These are phyloP conservation scores for Grosmannia penicillata DNA, from an alignment of 2,329 filamentous ascomycete genomes.

Conservation along the genomic window DNA sequence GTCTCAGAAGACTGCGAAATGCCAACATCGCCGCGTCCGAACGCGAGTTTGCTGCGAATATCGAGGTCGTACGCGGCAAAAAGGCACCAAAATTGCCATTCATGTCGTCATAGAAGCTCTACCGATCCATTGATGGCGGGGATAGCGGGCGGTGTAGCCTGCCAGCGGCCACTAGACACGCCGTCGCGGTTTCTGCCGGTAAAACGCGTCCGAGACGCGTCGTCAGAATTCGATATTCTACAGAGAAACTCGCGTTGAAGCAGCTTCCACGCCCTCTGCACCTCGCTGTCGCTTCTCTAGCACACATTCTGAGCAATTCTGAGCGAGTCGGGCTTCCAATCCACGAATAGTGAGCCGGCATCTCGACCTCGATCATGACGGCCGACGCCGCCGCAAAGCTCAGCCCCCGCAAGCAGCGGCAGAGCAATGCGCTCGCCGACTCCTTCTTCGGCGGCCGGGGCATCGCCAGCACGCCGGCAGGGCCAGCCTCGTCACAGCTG, in stretches of 20 bases:
- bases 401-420: slow-evolving; percentile 14
- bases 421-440: slow-evolving; percentile 18
- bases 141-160: slow-evolving; percentile 5
- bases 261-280: too few species aligned
- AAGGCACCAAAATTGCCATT: too few species aligned
- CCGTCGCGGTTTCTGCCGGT: slow-evolving; percentile 8
- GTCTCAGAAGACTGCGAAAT: slow-evolving; percentile 13
- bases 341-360: neutral
- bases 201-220: slow-evolving; percentile 9
- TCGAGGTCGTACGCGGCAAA: too few species aligned
- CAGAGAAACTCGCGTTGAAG: too few species aligned
- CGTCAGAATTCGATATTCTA: too few species aligned
- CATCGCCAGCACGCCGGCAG: slow-evolving; percentile 12
- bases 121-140: slow-evolving; percentile 3
- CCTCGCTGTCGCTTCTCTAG: too few species aligned
- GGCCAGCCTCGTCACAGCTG: slow-evolving; percentile 38
- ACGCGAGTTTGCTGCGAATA: too few species aligned
- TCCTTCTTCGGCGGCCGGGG: slow-evolving; percentile 23
- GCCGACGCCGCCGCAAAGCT: slow-evolving; percentile 9
- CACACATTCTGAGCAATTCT: too few species aligned
- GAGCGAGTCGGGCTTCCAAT: too few species aligned
- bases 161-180: neutral
- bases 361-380: too few species aligned
- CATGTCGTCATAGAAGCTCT: slow-evolving; percentile 6
- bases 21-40: slow-evolving; percentile 8